phyloP scores from a whole-genome alignment of 768 basidiomycete genomes.

The Suillus bovinus region DNA sequence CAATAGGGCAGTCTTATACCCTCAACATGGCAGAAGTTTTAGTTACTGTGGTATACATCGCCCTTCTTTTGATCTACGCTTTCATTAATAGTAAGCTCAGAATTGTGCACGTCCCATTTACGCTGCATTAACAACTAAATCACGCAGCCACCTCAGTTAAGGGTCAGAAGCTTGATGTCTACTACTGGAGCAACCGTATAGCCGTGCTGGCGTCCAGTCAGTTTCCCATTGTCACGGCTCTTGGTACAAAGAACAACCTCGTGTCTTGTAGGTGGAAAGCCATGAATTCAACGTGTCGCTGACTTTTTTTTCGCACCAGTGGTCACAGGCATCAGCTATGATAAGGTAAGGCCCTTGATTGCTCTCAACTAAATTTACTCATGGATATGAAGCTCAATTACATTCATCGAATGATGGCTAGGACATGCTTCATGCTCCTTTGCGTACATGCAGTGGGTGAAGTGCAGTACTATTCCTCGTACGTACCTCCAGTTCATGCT shows the following conservation, averaged over 20 bases:
- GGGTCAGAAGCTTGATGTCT: constrained; percentile 13
- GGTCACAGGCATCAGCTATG: constrained; percentile 29
- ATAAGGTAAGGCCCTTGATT: constrained; percentile 20
- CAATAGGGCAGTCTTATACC: constrained; percentile 41
- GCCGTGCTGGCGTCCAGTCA: constrained; percentile 37
- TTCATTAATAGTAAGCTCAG: constrained; percentile 44
- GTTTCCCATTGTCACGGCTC: constrained; percentile 43
- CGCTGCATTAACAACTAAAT: neutral
- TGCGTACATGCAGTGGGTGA: constrained; percentile 46
- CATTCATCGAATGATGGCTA: constrained; percentile 50
- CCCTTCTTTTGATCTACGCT: constrained; percentile 43
- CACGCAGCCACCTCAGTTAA: constrained; percentile 5
- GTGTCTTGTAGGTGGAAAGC: constrained; percentile 36
- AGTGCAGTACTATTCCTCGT: constrained; percentile 8
- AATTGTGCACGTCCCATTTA: neutral
- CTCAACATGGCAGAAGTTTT: constrained; percentile 42
- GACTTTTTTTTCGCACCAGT: constrained; percentile 15
- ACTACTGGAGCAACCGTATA: constrained; percentile 32
- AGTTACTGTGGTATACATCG: constrained; percentile 48
- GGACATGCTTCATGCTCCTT: constrained; percentile 45
- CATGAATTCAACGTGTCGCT: no score
- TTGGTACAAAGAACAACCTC: constrained; percentile 52
- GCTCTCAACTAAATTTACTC: neutral
- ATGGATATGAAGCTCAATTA: constrained; percentile 34
- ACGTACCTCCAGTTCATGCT: neutral